A percentile compares a stretch with the other conserved stretches of the same genome.
phyloP scores from a whole-genome alignment of 495 filamentous ascomycete species.

The Tuber melanosporum region DNA sequence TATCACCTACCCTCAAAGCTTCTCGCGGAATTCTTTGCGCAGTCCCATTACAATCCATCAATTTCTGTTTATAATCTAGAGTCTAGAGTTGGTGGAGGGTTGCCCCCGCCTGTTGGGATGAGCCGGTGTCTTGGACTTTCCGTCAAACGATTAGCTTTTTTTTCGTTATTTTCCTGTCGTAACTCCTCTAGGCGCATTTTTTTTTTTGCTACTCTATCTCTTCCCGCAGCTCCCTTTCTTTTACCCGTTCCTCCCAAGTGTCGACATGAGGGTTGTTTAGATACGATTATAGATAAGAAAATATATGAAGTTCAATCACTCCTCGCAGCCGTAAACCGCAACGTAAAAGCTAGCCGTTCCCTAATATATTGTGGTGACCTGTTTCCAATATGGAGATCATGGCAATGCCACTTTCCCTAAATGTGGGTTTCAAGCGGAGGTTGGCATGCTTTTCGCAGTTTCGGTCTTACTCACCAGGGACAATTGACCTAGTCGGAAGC shows the following conservation, averaged over 20 bases:
- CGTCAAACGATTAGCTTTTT: background rate
- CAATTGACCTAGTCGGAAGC: no score
- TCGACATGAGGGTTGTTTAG: background rate
- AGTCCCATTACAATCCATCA: background rate
- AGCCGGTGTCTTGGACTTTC: background rate
- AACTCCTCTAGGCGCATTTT: no score
- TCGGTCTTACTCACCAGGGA: background rate
- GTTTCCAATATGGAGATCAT: background rate
- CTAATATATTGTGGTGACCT: no score
- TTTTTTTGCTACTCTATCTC: no score
- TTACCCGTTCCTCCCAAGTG: background rate
- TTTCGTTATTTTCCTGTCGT: background rate
- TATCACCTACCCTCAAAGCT: background rate
- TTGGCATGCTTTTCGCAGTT: background rate
- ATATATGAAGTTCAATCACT: background rate
- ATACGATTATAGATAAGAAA: background rate
- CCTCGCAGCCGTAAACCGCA: background rate
- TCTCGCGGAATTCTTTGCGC: background rate
- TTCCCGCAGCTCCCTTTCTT: no score
- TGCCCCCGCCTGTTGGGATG: background rate
- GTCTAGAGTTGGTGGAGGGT: background rate
- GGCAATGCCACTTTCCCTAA: background rate
- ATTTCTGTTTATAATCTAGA: background rate
- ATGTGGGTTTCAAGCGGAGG: background rate
- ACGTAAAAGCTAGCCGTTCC: background rate